Conservation (phyloP, 306 rosid species). For the Macrotyloma uniflorum region DNA sequence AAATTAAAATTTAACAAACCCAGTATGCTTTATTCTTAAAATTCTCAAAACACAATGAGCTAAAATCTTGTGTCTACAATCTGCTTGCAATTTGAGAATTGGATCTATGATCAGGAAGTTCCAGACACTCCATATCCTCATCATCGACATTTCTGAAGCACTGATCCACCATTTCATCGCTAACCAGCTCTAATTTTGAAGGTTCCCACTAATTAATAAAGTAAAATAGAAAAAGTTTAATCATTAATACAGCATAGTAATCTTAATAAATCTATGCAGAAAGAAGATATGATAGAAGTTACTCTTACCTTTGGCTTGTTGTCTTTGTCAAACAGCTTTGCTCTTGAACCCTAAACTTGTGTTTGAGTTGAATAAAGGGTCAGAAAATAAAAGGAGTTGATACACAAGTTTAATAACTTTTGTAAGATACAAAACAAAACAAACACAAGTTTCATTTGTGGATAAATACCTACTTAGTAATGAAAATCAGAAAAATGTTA, state of each 20-base stretch:
- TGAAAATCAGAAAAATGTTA: background rate
- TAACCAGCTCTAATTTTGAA: slow-evolving; percentile 25
- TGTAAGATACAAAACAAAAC: background rate
- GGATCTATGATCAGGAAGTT: slow-evolving; percentile 19
- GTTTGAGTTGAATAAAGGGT: background rate
- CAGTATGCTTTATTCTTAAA: background rate
- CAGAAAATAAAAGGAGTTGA: too few relatives aligned
- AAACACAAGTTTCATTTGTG: background rate
- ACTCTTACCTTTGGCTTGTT: slow-evolving; percentile 26
- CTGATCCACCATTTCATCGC: slow-evolving; percentile 27
- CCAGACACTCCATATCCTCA: background rate
- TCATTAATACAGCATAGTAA: too few relatives aligned
- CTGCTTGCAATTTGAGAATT: slow-evolving; percentile 3
- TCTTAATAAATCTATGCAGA: too few relatives aligned
- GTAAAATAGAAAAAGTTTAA: background rate
- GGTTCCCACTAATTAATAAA: slow-evolving; percentile 33
- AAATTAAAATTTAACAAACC: background rate
- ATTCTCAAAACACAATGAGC: background rate
- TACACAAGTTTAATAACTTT: too few relatives aligned
- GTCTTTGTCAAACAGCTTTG: slow-evolving; percentile 36
- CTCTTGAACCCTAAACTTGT: slow-evolving; percentile 32
- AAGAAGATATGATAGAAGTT: too few relatives aligned
- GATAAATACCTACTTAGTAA: background rate
- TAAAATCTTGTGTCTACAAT: background rate
- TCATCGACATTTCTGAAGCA: slow-evolving; percentile 12